These are phyloP conservation scores for Leucocoprinus gongylophorus DNA, from an alignment of 1,284 basidiomycete genomes.

Conservation along the genomic window DNA sequence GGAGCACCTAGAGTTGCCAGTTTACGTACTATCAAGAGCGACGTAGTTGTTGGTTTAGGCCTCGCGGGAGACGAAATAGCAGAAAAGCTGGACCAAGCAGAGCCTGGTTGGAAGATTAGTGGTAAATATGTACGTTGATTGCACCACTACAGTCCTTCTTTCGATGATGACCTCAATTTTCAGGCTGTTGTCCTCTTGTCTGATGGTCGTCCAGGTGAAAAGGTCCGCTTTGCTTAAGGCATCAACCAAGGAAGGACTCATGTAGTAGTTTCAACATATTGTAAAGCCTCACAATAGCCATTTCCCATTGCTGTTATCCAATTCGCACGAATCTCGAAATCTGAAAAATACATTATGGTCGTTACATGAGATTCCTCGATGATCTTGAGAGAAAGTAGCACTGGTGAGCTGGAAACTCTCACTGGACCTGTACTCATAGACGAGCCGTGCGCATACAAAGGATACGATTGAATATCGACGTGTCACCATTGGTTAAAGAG, in stretches of 20 bases:
- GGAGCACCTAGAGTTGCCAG: conserved; percentile 87
- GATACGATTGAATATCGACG: too few species aligned
- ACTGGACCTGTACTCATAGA: too few species aligned
- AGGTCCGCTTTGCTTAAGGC: conserved; percentile 63
- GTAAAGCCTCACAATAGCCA: neutral
- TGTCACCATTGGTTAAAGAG: neutral
- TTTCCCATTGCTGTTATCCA: neutral
- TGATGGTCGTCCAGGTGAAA: conserved; percentile 78
- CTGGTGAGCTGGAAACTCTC: neutral
- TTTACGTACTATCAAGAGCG: conserved; percentile 84
- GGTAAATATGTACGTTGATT: conserved; percentile 77
- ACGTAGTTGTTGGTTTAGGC: conserved; percentile 69
- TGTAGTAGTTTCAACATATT: too few species aligned
- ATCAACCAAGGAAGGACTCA: neutral
- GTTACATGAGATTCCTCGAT: neutral
- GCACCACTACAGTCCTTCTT: conserved; percentile 12
- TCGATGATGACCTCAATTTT: conserved; percentile 2
- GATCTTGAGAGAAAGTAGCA: neutral
- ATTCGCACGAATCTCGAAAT: neutral
- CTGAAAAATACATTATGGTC: neutral
- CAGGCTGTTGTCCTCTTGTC: conserved; percentile 83
- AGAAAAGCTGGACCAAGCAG: conserved; percentile 76
- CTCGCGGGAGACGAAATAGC: conserved; percentile 69
- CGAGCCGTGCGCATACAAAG: too few species aligned
- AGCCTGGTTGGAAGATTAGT: conserved; percentile 96